A percentile compares a stretch with the other conserved stretches of the same genome.
Conservation (phyloP, 1,139 yeast genomes). For the Tardiomyces depauwii region DNA sequence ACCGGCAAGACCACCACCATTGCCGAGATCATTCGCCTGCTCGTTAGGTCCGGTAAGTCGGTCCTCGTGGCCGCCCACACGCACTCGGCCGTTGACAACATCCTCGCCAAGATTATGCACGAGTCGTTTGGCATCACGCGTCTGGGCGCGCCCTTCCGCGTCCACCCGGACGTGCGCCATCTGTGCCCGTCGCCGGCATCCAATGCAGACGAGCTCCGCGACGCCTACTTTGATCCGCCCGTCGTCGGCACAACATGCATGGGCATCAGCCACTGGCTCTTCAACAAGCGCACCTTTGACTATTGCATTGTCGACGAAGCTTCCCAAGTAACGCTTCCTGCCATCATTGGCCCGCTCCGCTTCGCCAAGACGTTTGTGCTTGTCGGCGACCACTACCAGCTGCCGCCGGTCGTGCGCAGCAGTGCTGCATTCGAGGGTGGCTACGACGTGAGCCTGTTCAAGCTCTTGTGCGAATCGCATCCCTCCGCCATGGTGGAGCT, state of each 20-base stretch:
- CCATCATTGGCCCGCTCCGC: constrained; percentile 78
- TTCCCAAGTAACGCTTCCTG: constrained; percentile 86
- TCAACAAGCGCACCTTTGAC: constrained; percentile 57
- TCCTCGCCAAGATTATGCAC: constrained; percentile 49
- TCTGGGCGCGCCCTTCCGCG: constrained; percentile 31
- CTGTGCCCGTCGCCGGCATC: constrained; percentile 4
- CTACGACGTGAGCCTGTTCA: constrained; percentile 69
- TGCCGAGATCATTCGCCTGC: constrained; percentile 53
- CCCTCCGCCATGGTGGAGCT: constrained; percentile 67
- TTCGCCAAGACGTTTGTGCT: constrained; percentile 68
- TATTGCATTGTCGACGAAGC: constrained; percentile 96
- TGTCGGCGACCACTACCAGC: constrained; percentile 91
- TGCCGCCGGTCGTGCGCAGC: constrained; percentile 63
- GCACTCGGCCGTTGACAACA: constrained; percentile 93
- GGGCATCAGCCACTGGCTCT: constrained; percentile 48
- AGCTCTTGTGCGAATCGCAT: constrained; percentile 53
- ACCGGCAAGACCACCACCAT: constrained; percentile 95
- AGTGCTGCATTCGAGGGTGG: constrained; percentile 46
- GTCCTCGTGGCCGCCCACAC: constrained; percentile 81
- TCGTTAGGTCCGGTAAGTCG: constrained; percentile 51
- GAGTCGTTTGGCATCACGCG: constrained; percentile 37
- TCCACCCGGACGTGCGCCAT: constrained; percentile 51
- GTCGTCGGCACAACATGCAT: constrained; percentile 87
- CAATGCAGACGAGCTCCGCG: constrained; percentile 22
- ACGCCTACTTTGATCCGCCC: constrained; percentile 47